Base-by-base conservation (phyloP, 2,329 filamentous ascomycete species). In the Apiospora koreana region DNA sequence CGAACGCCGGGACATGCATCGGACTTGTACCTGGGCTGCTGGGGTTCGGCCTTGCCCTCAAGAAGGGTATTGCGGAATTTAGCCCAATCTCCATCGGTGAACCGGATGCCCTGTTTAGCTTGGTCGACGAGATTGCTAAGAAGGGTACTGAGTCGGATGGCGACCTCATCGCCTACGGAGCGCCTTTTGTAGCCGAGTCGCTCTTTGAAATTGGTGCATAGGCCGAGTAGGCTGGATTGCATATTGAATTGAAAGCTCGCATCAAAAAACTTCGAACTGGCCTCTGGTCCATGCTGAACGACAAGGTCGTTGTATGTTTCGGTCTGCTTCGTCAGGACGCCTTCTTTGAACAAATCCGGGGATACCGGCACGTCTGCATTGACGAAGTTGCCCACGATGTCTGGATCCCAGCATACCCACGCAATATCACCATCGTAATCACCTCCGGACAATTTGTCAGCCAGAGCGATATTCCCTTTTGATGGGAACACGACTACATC, bases 341-440 rank as follows among this genome's bases (percentile, higher is more conserved):
- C 85, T 2, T 80, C 72, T 8, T 79, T 70, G 8, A 86, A 81
- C 0, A 91, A 78, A 68, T 88, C 84, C 0, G 81, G 80, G 9
- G 78, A 69, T 0, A 76, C 42, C 0, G 87, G 88, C 7, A 85
- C 79, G 0, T 85, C 81, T 0, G 89, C 88, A 70, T 93, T 94
- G 5, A 76, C 73, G 74, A 95, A 95, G n/a, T 89, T 89, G 6
- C 82, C 74, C 0, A 93, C 91, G 3, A 96, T 85, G 0, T 81
- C 79, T 0, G 84, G 81, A 38, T 95, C 92, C 91, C 92, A 95
- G 75, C 91, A 94, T 0, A 94, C 81, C 92, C 92, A 95, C 5
- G 92, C 88, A n/a, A 83, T 86, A 72, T 96, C 93, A 0, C 93
- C 93, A 73, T 95, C 93, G 72, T 94, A 95, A 75, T 95, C 93